These are phyloP conservation scores for Bipolaris sorokiniana DNA, from an alignment of 2,329 filamentous ascomycete genomes.

Conservation along the genomic window DNA sequence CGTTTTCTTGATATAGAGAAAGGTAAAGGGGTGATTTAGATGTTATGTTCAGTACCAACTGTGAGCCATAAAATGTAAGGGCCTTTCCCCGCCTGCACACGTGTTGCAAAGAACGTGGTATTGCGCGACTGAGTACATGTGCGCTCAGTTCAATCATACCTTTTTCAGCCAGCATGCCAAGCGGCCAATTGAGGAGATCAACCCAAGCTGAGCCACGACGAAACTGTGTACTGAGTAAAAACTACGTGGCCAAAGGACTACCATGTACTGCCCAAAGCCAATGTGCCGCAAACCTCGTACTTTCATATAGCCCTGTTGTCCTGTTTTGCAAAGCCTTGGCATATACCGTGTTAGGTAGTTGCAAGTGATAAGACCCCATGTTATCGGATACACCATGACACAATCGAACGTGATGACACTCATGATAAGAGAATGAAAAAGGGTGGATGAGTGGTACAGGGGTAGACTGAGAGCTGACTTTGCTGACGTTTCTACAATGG, in stretches of 20 bases:
- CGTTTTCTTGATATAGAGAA: neutral
- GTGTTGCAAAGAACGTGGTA: neutral
- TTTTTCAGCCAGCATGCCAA: too few relatives aligned
- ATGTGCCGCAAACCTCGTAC: slow-evolving; percentile 7
- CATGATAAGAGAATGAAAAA: neutral
- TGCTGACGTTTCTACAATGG: too few relatives aligned
- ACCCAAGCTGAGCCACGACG: neutral
- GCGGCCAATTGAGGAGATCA: neutral
- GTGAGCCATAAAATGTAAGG: too few relatives aligned
- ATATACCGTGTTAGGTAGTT: neutral
- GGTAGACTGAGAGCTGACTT: neutral
- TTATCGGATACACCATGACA: neutral
- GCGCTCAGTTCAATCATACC: neutral
- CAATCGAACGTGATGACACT: neutral
- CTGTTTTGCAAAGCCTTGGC: slow-evolving; percentile 4
- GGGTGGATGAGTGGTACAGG: neutral
- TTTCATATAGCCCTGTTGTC: slow-evolving; percentile 4
- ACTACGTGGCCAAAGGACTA: neutral
- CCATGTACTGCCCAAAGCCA: slow-evolving; percentile 1
- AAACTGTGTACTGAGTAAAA: neutral
- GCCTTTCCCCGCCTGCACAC: neutral
- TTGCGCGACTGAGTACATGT: neutral
- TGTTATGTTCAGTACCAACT: too few relatives aligned
- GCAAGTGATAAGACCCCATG: neutral
- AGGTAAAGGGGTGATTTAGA: neutral